Percentiles rank a stretch among this genome's conserved stretches.
phyloP scores from a whole-genome alignment of 352 stramenopile species.

The Pythium angustatum region DNA sequence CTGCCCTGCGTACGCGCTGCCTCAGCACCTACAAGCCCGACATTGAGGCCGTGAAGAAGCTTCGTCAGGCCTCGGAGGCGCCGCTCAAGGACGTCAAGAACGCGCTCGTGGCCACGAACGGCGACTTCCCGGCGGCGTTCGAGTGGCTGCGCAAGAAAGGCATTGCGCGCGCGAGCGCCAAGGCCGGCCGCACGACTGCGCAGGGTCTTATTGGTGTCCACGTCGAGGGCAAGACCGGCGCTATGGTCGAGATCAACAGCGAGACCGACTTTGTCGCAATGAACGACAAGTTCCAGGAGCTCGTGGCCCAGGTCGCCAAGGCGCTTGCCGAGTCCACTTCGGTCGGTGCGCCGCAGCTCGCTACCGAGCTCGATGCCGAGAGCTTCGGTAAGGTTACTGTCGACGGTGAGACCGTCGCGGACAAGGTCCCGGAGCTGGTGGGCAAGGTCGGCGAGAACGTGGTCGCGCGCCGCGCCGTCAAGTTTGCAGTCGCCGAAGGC shows the following conservation, averaged over 20 bases:
- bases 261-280: conserved; percentile 95
- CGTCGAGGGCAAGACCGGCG: conserved; percentile 68
- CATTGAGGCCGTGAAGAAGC: conserved; percentile 88
- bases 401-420: conserved; percentile 58
- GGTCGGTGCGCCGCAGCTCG: conserved; percentile 28
- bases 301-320: conserved; percentile 54
- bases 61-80: conserved; percentile 81
- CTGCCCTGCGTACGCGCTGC: conserved; percentile 27
- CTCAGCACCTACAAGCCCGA: conserved; percentile 81
- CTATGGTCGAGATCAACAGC: conserved; percentile 94
- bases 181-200: conserved; percentile 70
- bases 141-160: conserved; percentile 91
- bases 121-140: conserved; percentile 83
- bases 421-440: conserved; percentile 78
- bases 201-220: conserved; percentile 80
- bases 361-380: conserved; percentile 40
- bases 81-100: conserved; percentile 91
- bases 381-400: conserved; percentile 48
- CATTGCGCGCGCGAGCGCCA: conserved; percentile 77
- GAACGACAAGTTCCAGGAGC: conserved; percentile 90
- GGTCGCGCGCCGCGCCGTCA: conserved; percentile 68
- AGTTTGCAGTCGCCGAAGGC: conserved; percentile 64
- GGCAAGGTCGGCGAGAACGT: conserved; percentile 89
- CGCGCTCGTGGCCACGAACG: conserved; percentile 72
- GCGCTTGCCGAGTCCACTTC: conserved; percentile 37